Evolutionary conservation across 2,329 filamentous ascomycete genomes (phyloP), one percentile per base, ranked within the genome.

Genomic region (Ascochyta koolunga): DNA sequence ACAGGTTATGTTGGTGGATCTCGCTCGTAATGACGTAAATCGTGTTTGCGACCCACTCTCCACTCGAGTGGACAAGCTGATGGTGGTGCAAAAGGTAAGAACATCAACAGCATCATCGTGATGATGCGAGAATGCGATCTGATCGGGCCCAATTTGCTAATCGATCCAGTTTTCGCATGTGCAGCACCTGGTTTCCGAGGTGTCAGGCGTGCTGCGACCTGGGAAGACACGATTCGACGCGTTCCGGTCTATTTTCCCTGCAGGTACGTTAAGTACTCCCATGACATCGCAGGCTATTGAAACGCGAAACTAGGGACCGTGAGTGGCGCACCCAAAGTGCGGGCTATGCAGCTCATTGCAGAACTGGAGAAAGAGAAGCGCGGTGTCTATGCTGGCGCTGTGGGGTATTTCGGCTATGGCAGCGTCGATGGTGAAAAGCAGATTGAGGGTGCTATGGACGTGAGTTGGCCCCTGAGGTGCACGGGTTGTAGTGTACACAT

Each of bases 1-100:
- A 41, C 92, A 98, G 79, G 93, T 98, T 69, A 99, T 99, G 95
- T 81, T 99, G 64, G 95, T 98, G 40, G 93, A 99, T 74, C 82
- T 98, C 50, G 95, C 95, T 11, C 87, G 95, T 54, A 98, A 99
- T 81, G 95, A 99, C 75, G 86, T 99, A 65, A 98, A 97, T 79
- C 88, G 95, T 42, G 91, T 99, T 19, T 96, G 91, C 75, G 92
- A 97, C 77, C 95, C 95, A 16, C 81, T 88, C 32, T 91, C 90
- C 24, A 96, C 93, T 25, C 86, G 90, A 57, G 95, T 98, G 22
- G 95, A 99, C 80, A 86, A 91, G 47, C 80, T 98, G 59, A 97
- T 98, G 93, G 90, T 91, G 13, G 72, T 75, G 50, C 72, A 75
- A 62, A 75, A 74, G 68, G 72, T 73, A 62, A 38, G 38, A 45